Evolutionary conservation across 768 basidiomycete genomes (phyloP).

Genomic region (Hemileccinum rubropunctum): DNA sequence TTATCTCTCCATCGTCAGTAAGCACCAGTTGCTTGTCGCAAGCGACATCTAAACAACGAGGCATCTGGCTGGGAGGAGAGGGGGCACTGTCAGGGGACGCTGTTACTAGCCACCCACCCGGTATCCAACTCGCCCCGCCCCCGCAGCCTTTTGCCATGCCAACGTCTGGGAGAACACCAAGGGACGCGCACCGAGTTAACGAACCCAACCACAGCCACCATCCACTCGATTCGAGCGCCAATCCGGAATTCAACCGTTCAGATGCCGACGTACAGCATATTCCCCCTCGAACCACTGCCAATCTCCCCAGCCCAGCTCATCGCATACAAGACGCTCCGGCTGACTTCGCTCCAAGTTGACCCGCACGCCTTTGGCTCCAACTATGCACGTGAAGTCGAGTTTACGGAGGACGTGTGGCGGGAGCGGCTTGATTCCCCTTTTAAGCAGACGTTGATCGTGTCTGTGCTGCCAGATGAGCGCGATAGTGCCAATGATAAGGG

Average conservation of each 20-base stretch:
- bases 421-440: slow-evolving; percentile 14
- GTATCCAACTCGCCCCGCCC: no score
- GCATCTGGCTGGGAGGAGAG: no score
- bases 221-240: neutral
- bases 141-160: no score
- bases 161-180: no score
- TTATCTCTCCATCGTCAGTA: no score
- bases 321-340: slow-evolving; percentile 19
- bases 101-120: no score
- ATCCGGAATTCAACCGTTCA: neutral
- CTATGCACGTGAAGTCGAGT: slow-evolving; percentile 21
- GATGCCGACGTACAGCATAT: slow-evolving; percentile 13
- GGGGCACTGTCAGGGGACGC: no score
- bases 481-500: neutral
- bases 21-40: no score
- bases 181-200: no score
- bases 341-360: slow-evolving; percentile 22
- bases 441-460: slow-evolving; percentile 16
- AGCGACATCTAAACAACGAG: no score
- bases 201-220: neutral
- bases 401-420: slow-evolving; percentile 22
- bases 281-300: slow-evolving; percentile 11
- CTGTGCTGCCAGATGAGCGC: neutral
- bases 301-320: slow-evolving; percentile 24
- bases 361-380: slow-evolving; percentile 21